Evolutionary conservation across 352 stramenopile species (phyloP).

Genomic region (Globisporangium uncinulatum): DNA sequence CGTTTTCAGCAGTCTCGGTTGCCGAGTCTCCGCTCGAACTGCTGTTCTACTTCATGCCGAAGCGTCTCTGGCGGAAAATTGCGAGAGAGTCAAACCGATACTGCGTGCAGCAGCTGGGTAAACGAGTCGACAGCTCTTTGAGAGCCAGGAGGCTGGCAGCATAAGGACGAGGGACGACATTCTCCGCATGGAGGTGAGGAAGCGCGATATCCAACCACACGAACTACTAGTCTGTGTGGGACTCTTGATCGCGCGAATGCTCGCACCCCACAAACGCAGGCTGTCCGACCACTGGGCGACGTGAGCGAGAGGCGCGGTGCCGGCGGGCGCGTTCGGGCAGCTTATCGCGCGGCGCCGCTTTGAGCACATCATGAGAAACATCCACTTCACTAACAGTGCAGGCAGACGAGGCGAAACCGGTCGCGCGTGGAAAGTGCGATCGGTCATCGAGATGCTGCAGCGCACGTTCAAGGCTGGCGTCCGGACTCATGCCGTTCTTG

Average conservation of each 20-base stretch:
- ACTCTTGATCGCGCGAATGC: neutral
- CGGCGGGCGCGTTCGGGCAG: neutral
- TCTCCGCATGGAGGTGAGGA: neutral
- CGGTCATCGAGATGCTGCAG: slow-evolving; percentile 5
- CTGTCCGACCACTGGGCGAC: neutral
- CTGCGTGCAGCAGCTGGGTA: neutral
- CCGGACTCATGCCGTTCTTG: neutral
- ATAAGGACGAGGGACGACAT: neutral
- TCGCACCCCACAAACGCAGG: neutral
- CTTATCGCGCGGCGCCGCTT: neutral
- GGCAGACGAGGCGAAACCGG: neutral
- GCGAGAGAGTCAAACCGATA: neutral
- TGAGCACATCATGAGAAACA: slow-evolving; percentile 9
- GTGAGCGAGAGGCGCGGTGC: neutral
- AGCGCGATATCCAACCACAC: neutral
- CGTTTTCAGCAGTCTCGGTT: neutral
- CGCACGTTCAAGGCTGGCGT: slow-evolving; percentile 4
- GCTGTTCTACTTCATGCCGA: neutral
- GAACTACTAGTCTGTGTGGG: neutral
- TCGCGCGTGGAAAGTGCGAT: slow-evolving; percentile 12
- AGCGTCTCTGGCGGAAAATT: neutral
- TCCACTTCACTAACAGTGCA: slow-evolving; percentile 13
- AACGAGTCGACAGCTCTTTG: neutral
- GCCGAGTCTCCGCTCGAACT: neutral
- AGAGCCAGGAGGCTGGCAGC: neutral